Evolutionary conservation across 129 eudicot species (phyloP), one percentile per base, ranked within the genome.

Genomic region (Escallonia herrerae): DNA sequence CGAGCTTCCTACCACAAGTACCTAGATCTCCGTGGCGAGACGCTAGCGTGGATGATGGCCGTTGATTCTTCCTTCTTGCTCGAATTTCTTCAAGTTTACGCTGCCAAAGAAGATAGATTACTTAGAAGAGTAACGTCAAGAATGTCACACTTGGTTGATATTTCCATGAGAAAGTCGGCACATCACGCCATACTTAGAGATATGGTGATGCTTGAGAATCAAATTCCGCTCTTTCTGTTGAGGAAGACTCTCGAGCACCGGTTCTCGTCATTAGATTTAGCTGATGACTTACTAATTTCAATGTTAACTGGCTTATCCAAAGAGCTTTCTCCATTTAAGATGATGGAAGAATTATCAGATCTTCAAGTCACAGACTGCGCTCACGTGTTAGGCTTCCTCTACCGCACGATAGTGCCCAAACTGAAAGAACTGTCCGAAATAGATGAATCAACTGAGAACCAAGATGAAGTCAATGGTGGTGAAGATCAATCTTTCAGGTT

Each of bases 1-100:
- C 82, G 96, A 4, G 86, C 77, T 8, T 65, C 76, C 64, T 89
- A 89, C 69, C 84, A 85, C 66, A 81, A 74, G 77, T 76, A 76
- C 56, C 58, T 88, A 12, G 80, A 70, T 40, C 61, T 76, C 68
- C 67, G 72, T 2, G 80, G 79, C 3, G 84, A 84, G 37, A 79
- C 91, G 0, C 43, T 84, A 13, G 79, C 86, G 3, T 88, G 89
- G 89, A 88, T 84, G 86, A 84, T 84, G 89, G 90, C 81, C 0
- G 73, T 84, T 60, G 90, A 84, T 38, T 75, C 73, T 43, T 65
- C 76, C 15, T 85, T 85, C 71, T 41, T 85, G 62, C 84, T 85
- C 13, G 91, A 84, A 58, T 81, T 87, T 52, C 76, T 84, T 39
- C 75, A 62, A 1, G 59, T 79, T 3, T 87, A 73, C 50, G 74